Percentiles rank a stretch among this genome's conserved stretches.
Evolutionary conservation across 768 basidiomycete genomes (phyloP).

Genomic region (Tulasnella sp.): DNA sequence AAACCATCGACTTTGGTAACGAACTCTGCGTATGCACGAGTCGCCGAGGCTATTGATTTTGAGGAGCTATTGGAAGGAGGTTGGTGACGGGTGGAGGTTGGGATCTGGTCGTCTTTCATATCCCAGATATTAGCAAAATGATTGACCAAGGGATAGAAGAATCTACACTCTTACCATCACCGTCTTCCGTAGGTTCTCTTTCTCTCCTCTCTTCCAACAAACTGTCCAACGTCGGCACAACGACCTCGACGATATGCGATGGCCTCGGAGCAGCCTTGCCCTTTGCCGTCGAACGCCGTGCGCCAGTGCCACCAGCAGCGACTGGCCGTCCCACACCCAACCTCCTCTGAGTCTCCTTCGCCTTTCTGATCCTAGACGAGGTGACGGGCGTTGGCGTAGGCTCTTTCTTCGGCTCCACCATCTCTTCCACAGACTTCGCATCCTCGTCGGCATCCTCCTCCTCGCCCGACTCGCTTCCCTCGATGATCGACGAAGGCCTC

Average conservation of each 20-base stretch:
- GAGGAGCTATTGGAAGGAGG: neutral
- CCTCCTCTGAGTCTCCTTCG: slow-evolving; percentile 1
- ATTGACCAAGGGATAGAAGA: neutral
- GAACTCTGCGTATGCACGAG: neutral
- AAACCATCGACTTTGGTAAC: neutral
- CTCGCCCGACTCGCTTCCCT: neutral
- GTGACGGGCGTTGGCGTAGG: neutral
- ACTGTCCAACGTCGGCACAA: neutral
- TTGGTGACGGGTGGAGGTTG: neutral
- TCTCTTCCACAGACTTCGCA: neutral
- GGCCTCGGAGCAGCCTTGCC: neutral
- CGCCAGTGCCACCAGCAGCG: slow-evolving; percentile 3
- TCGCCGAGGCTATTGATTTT: neutral
- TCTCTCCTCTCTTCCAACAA: neutral
- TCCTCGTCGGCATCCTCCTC: neutral
- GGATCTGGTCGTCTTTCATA: neutral
- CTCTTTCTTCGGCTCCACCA: neutral
- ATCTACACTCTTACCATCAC: neutral
- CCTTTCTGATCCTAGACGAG: neutral
- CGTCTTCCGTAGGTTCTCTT: neutral
- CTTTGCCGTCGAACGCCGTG: slow-evolving; percentile 9
- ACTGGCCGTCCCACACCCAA: slow-evolving; percentile 7
- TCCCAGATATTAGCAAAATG: neutral
- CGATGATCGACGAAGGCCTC: neutral
- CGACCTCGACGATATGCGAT: neutral